Conservation (phyloP, 148 eudicot genomes). For the Cornus controversa region DNA sequence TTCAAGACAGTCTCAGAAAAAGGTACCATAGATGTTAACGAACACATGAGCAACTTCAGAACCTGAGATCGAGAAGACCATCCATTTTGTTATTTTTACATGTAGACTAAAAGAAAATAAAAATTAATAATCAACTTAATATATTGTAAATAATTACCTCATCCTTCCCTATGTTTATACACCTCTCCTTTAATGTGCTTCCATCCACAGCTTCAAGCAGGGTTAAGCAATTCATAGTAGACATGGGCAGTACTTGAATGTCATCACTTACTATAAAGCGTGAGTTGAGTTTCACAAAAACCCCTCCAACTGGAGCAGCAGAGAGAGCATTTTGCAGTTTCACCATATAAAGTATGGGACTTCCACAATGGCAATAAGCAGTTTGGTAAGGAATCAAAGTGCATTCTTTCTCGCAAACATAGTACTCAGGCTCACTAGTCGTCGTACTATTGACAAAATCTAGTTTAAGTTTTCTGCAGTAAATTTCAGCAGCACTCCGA, state of each 20-base stretch:
- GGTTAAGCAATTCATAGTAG: neutral
- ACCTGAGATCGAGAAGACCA: neutral
- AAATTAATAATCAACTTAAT: neutral
- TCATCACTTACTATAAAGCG: slow-evolving; percentile 7
- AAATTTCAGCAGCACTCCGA: slow-evolving; percentile 11
- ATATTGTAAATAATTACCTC: neutral
- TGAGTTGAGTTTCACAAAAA: neutral
- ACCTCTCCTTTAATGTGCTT: neutral
- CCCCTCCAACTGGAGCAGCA: neutral
- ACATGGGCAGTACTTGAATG: neutral
- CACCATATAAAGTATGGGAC: neutral
- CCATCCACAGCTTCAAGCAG: neutral
- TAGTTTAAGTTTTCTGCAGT: slow-evolving; percentile 2
- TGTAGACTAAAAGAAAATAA: neutral
- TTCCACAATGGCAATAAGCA: slow-evolving; percentile 5
- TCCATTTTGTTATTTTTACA: no score
- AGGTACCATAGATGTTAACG: neutral
- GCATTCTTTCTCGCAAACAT: neutral
- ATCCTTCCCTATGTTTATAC: neutral
- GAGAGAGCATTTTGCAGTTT: neutral
- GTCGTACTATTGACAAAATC: neutral
- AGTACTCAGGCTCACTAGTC: neutral
- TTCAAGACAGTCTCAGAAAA: neutral
- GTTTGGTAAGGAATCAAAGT: neutral
- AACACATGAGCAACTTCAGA: slow-evolving; percentile 4